These are phyloP conservation scores for Entrophospora sp. DNA, from an alignment of 192 early-diverging fungal genomes.

Conservation along the genomic window DNA sequence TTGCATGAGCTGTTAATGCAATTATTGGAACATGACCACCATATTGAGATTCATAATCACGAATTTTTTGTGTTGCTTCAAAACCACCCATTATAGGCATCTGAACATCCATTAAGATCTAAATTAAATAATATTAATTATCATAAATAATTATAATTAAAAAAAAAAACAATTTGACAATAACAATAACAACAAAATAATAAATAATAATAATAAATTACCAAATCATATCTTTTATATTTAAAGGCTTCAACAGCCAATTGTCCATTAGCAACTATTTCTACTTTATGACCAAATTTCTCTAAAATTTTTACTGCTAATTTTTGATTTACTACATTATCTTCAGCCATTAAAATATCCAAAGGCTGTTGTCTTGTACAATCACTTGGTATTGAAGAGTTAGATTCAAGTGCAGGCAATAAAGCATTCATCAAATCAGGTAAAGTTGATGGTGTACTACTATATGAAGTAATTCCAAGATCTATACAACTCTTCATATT, in stretches of 20 bases:
- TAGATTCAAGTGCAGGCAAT: conserved; percentile 61
- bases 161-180: conserved; percentile 31
- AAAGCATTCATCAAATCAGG: conserved; percentile 61
- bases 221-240: conserved; percentile 44
- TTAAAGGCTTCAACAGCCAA: conserved; percentile 67
- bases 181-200: conserved; percentile 12
- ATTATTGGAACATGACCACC: conserved; percentile 63
- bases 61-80: conserved; percentile 74
- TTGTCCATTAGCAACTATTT: conserved; percentile 71
- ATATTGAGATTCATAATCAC: conserved; percentile 48
- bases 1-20: conserved; percentile 83
- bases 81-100: conserved; percentile 90
- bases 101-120: conserved; percentile 82
- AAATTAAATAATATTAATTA: conserved; percentile 30
- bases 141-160: background rate
- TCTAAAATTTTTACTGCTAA: conserved; percentile 65
- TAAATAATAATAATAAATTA: too few species aligned
- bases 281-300: conserved; percentile 68
- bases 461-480: conserved; percentile 59
- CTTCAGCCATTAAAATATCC: conserved; percentile 75
- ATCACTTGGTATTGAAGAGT: conserved; percentile 51
- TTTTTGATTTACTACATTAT: conserved; percentile 83
- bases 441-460: conserved; percentile 53
- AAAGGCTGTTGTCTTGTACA: conserved; percentile 54
- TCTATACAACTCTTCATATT: conserved; percentile 64